phyloP scores from a whole-genome alignment of 805 yeast species.

The Suhomyces xylopsoci region DNA sequence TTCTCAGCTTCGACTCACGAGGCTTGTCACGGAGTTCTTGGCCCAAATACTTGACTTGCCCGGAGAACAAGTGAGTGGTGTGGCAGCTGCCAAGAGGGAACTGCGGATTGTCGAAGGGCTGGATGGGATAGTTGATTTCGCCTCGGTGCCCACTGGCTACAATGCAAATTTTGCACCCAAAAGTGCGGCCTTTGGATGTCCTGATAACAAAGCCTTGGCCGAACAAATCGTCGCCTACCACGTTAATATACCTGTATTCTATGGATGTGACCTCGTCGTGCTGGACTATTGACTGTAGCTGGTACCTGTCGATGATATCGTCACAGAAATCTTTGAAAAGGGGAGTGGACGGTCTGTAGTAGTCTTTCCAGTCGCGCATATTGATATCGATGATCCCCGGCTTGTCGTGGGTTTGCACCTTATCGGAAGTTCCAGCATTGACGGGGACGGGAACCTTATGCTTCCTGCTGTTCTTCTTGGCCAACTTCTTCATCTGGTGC shows the following conservation, averaged over 20 bases:
- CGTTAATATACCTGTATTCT: slow-evolving; percentile 24
- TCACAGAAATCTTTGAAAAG: slow-evolving; percentile 40
- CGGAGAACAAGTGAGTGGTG: slow-evolving; percentile 33
- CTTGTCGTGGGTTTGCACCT: slow-evolving; percentile 20
- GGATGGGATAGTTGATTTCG: slow-evolving; percentile 29
- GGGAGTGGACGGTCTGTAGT: slow-evolving; percentile 41
- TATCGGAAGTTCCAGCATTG: slow-evolving; percentile 3
- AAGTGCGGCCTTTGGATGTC: slow-evolving; percentile 29
- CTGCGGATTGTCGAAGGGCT: slow-evolving; percentile 14
- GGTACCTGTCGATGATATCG: slow-evolving; percentile 31
- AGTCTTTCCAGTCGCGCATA: slow-evolving; percentile 44
- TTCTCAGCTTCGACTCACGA: slow-evolving; percentile 2
- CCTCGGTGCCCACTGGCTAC: slow-evolving; percentile 39
- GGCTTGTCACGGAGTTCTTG: slow-evolving; percentile 11
- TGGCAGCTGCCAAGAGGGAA: slow-evolving; percentile 30
- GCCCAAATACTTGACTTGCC: slow-evolving; percentile 23
- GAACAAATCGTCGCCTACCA: slow-evolving; percentile 18
- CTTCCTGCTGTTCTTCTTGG: slow-evolving; percentile 15
- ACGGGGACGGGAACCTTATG: slow-evolving; percentile 17
- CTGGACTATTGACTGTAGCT: slow-evolving; percentile 23
- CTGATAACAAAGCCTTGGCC: slow-evolving; percentile 32
- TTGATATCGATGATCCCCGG: slow-evolving; percentile 40
- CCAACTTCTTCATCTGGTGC: slow-evolving; percentile 35
- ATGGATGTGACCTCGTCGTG: slow-evolving; percentile 34
- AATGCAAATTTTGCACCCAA: slow-evolving; percentile 32